Base-by-base conservation (phyloP, 768 basidiomycete genomes). In the Tubosaeta sp. region DNA sequence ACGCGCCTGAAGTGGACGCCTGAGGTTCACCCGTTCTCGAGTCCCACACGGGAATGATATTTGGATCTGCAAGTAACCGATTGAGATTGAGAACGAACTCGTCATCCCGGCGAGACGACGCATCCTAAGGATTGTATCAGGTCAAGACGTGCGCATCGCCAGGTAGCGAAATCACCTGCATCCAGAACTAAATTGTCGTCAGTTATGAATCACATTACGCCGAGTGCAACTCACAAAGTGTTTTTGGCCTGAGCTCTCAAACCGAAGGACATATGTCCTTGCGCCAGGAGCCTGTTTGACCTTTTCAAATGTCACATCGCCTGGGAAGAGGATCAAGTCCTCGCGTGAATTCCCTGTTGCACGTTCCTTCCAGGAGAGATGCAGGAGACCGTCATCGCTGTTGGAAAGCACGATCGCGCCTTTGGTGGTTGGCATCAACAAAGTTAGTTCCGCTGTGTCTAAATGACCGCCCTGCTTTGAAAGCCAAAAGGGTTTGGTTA, bases 281-380 rank as follows among this genome's bases (percentile, higher is more conserved):
- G 88, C 90, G 29, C 74, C 74, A 0, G 71, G 64, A 10, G 86
- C 79, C 62, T 91, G 82, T 2, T 79, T 54, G 10, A 95, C 86
- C 68, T 84, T 86, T 59, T 77, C 76, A 64, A 97, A 91, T 1
- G 77, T 80, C 4, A 92, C 92, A 68, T 97, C 93, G 2, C 81
- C 79, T 1, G 91, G 91, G 67, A 95, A 91, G 48, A 95, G 71
- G 56, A 95, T 91, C 50, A 94, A 71, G 62, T 97, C 93, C 73
- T 91, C 88, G 59, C 84, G 84, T 9, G 77, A 68, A 13, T 69
- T 70, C 42, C 80, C 76, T 3, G 82, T 84, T 12, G 73, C 72
- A 60, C 89, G 74, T 65, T 89, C 83, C 72, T 83, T 87, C 90
- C 90, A 92, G 22, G 22, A 22, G 3, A 22, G 22, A 22, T 3